Evolutionary conservation across 495 filamentous ascomycete species (phyloP).

Genomic region (Bacidia gigantensis): DNA sequence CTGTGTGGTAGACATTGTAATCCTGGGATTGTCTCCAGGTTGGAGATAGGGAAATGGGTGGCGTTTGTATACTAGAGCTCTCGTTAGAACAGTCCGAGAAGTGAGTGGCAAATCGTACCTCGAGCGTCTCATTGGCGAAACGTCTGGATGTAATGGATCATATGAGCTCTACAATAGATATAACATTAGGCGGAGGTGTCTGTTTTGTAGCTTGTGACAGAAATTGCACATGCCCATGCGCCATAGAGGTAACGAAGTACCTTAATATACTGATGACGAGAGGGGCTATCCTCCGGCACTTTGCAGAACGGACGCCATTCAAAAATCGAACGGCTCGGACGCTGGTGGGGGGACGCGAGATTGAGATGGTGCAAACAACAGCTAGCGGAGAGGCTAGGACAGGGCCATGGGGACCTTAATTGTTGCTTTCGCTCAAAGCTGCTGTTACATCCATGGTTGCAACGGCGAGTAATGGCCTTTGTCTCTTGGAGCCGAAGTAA

Average conservation of each 20-base stretch:
- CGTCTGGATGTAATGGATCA: neutral
- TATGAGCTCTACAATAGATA: neutral
- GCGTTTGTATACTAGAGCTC: neutral
- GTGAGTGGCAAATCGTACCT: neutral
- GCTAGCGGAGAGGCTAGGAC: constrained; percentile 4
- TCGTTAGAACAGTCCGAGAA: neutral
- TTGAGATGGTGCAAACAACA: neutral
- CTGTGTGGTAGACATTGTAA: constrained; percentile 12
- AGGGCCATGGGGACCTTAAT: neutral
- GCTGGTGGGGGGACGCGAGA: constrained; percentile 3
- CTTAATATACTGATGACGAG: constrained; percentile 16
- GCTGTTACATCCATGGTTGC: constrained; percentile 3
- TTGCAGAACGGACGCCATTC: constrained; percentile 1
- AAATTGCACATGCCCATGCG: constrained; percentile 1
- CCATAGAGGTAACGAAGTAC: constrained; percentile 11
- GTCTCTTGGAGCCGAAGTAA: neutral
- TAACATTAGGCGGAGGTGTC: neutral
- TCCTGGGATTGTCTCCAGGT: neutral
- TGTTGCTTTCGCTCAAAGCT: neutral
- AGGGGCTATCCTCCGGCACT: constrained; percentile 12
- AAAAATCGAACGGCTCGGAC: neutral
- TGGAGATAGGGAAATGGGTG: neutral
- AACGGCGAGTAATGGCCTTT: neutral
- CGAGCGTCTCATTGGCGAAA: neutral
- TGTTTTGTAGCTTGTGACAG: neutral